phyloP scores from a whole-genome alignment of 768 basidiomycete genomes.

The Strobilomyces dryophilus region DNA sequence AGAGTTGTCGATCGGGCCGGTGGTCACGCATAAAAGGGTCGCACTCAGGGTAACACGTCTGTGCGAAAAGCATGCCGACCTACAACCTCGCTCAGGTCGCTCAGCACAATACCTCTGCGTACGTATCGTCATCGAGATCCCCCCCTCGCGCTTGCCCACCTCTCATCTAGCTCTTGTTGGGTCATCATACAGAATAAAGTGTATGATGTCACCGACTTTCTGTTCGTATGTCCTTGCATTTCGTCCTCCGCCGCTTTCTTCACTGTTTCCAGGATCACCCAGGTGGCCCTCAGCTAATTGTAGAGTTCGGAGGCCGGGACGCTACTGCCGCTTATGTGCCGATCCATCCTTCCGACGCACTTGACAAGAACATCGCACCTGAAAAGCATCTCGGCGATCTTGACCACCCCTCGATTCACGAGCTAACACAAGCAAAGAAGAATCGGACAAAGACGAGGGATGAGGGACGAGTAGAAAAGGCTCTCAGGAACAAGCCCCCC shows the following conservation, averaged over 20 bases:
- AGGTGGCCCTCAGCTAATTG: conserved; percentile 77
- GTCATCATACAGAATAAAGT: conserved; percentile 75
- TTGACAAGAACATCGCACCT: conserved; percentile 63
- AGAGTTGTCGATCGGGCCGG: background rate
- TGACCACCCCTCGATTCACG: conserved; percentile 40
- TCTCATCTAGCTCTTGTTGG: conserved; percentile 69
- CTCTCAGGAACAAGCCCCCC: conserved; percentile 57
- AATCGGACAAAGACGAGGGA: conserved; percentile 59
- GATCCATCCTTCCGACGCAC: conserved; percentile 81
- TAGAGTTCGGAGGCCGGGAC: conserved; percentile 82
- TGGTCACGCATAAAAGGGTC: background rate
- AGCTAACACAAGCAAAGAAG: conserved; percentile 34
- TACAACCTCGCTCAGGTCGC: conserved; percentile 55
- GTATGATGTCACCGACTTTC: conserved; percentile 84
- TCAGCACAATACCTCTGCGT: conserved; percentile 54
- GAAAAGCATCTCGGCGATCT: conserved; percentile 74
- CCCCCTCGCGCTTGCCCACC: conserved; percentile 6
- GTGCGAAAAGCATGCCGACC: conserved; percentile 29
- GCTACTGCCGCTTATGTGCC: conserved; percentile 75
- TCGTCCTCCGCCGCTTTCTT: background rate
- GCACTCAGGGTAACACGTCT: background rate
- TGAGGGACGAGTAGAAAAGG: conserved; percentile 62
- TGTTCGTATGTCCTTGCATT: conserved; percentile 42
- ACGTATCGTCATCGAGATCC: conserved; percentile 11
- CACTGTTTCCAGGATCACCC: conserved; percentile 56